A percentile compares a stretch with the other conserved stretches of the same genome.
Conservation (phyloP, 1,139 yeast species). For the Candida sp. region DNA sequence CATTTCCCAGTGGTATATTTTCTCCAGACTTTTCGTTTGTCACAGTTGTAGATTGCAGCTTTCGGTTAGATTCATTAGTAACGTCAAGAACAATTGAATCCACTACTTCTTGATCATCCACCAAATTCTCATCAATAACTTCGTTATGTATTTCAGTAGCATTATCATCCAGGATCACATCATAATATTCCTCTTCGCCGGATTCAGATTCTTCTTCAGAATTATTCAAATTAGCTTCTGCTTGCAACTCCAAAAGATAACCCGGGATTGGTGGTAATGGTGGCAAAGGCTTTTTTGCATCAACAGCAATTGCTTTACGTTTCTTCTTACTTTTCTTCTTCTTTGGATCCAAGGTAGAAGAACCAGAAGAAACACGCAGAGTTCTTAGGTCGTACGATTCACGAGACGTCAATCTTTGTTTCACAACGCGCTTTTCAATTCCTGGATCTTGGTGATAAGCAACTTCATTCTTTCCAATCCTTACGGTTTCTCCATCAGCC, state of each 20-base stretch:
- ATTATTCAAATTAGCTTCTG: background rate
- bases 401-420: background rate
- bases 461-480: background rate
- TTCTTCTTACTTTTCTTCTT: background rate
- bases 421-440: background rate
- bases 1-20: no score
- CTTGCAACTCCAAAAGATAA: background rate
- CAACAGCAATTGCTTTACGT: background rate
- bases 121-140: no score
- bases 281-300: background rate
- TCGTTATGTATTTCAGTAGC: no score
- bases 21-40: no score
- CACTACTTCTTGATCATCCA: no score
- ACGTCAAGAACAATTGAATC: no score
- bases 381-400: background rate
- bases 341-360: background rate
- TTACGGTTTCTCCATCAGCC: background rate
- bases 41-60: no score
- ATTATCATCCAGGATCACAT: no score
- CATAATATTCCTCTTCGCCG: constrained; percentile 2
- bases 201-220: background rate
- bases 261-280: background rate
- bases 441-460: background rate
- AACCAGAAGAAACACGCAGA: background rate
- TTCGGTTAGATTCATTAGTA: no score